These are phyloP conservation scores for Colletotrichum acutatum DNA, from an alignment of 2,329 filamentous ascomycete species.

Conservation along the genomic window DNA sequence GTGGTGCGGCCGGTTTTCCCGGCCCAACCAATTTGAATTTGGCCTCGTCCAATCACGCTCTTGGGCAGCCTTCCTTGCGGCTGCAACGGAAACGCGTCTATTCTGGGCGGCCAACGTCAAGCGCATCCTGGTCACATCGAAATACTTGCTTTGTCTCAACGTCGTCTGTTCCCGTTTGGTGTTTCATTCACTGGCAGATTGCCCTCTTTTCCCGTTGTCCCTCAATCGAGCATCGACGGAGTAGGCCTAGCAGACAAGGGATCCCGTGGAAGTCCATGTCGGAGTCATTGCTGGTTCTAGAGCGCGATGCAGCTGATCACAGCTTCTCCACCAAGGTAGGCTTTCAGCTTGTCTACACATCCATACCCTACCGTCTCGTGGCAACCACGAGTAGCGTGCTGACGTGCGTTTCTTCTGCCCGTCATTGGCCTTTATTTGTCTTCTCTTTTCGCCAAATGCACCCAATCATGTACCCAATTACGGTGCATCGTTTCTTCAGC, in stretches of 20 bases:
- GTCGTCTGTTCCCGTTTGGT: not conserved
- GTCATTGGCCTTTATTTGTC: slow-evolving; percentile 24
- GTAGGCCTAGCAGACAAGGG: not conserved
- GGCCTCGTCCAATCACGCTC: slow-evolving; percentile 44
- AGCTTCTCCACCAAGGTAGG: not conserved
- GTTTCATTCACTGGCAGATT: not conserved
- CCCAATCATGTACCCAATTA: slow-evolving; percentile 19
- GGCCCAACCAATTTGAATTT: slow-evolving; percentile 37
- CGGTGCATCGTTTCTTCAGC: slow-evolving; percentile 38
- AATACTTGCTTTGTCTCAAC: slow-evolving; percentile 21
- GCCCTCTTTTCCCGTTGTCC: not conserved
- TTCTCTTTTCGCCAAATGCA: not conserved
- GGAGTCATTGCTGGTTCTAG: not conserved
- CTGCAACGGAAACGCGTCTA: slow-evolving; percentile 45
- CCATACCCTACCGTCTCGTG: not conserved
- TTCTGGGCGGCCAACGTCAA: slow-evolving; percentile 37
- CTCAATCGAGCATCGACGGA: not conserved
- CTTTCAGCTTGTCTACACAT: not conserved
- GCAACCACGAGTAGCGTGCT: not conserved
- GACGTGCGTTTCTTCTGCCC: slow-evolving; percentile 13
- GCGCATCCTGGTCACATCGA: slow-evolving; percentile 16
- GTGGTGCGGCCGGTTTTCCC: slow-evolving; percentile 36
- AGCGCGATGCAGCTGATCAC: not conserved
- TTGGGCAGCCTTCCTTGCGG: slow-evolving; percentile 40
- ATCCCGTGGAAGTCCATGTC: not conserved